phyloP scores from a whole-genome alignment of 1,139 yeast species.

The Scheffersomyces cryptocercus region DNA sequence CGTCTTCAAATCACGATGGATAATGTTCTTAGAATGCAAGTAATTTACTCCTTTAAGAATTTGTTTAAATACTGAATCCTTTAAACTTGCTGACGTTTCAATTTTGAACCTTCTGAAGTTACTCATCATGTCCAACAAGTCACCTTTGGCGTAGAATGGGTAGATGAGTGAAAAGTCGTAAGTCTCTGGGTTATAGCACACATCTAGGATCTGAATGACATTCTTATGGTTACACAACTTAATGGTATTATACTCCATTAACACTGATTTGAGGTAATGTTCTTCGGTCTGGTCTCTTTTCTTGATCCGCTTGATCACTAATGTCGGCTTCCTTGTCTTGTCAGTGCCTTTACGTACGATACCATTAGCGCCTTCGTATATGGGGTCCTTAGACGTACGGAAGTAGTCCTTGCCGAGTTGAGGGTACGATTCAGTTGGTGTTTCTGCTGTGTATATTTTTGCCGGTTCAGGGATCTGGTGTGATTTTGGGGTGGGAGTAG shows the following conservation, averaged over 20 bases:
- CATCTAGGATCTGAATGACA: slow-evolving; percentile 30
- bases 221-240: slow-evolving; percentile 29
- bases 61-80: slow-evolving; percentile 51
- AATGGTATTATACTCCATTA: slow-evolving; percentile 32
- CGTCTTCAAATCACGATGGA: slow-evolving; percentile 58
- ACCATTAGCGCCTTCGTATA: slow-evolving; percentile 51
- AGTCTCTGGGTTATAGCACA: slow-evolving; percentile 16
- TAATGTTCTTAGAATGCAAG: slow-evolving; percentile 44
- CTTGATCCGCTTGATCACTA: slow-evolving; percentile 31
- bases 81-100: slow-evolving; percentile 30
- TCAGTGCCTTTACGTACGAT: slow-evolving; percentile 35
- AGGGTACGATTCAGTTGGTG: background rate
- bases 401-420: slow-evolving; percentile 18
- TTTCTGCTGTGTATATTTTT: background rate
- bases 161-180: slow-evolving; percentile 28
- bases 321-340: slow-evolving; percentile 13
- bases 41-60: slow-evolving; percentile 46
- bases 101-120: slow-evolving; percentile 35
- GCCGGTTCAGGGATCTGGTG: too few species aligned
- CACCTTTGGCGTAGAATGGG: slow-evolving; percentile 51
- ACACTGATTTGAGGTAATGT: slow-evolving; percentile 20
- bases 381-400: slow-evolving; percentile 26
- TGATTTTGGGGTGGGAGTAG: too few species aligned
- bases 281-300: slow-evolving; percentile 14
- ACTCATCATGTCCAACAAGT: slow-evolving; percentile 44